Evolutionary conservation across 2,329 filamentous ascomycete species (phyloP), one percentile per base, ranked within the genome.

Genomic region (Sarocladium strictum): DNA sequence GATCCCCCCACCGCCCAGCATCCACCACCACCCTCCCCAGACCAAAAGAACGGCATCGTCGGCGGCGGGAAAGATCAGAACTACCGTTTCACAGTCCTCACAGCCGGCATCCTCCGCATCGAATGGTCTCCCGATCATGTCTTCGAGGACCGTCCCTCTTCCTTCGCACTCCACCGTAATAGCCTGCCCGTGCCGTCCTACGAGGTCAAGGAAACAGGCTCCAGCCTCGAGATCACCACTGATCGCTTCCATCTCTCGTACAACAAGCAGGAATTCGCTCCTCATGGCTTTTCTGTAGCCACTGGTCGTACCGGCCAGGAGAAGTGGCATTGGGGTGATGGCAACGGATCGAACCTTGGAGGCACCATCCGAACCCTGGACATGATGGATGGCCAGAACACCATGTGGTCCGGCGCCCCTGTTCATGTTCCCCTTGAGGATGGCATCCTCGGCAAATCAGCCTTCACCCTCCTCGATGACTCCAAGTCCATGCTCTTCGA

Each of bases 131-230:
- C 73, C 11, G 81, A 86, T 58, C 75, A 77, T 50, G 62, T 69
- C 32, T 86, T 86, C 60, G 83, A 86, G 62, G 81, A 86, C 62
- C 76, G 82, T 3, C 78, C 80, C 0, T 85, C 81, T 0, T 79
- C 78, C 10, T 82, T 86, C 62, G 83, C 82, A n/a, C 71, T 81
- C 55, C 77, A 80, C 58, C 73, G 83, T 24, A 50, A 54, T 29
- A 65, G 70, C 11, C 69, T 79, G 24, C 66, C 73, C 1, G 55
- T 57, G 1, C 72, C 77, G 1, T 62, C 75, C 40, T 82, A 77
- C 60, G 71, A 70, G 4, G 68, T 79, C 49, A 67, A 73, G 54
- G 75, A 83, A 19, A 66, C 65, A 12, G 66, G 74, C 1, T 65
- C 73, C 23, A 61, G 65, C 12, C 69, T 86, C 9, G 75, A 83